phyloP scores from a whole-genome alignment of 805 yeast genomes.

The Torulaspora quercuum region DNA sequence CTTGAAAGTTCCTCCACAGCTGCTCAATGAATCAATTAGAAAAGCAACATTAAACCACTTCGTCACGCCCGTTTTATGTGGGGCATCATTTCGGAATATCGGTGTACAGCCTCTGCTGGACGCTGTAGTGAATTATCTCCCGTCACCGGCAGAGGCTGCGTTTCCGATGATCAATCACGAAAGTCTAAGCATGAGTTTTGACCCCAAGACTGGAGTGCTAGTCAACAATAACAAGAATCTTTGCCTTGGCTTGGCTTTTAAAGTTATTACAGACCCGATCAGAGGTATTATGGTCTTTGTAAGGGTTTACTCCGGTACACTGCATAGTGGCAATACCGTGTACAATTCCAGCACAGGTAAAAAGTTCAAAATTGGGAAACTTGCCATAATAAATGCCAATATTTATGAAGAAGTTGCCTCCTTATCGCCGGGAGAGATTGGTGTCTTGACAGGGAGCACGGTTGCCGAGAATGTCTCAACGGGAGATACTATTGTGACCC shows the following conservation, averaged over 20 bases:
- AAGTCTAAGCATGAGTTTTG: slow-evolving; percentile 38
- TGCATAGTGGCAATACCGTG: slow-evolving; percentile 59
- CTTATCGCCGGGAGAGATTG: slow-evolving; percentile 78
- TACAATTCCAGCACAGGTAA: slow-evolving; percentile 68
- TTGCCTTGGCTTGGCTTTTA: slow-evolving; percentile 82
- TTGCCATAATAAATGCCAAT: slow-evolving; percentile 86
- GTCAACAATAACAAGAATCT: slow-evolving; percentile 56
- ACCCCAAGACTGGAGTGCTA: slow-evolving; percentile 46
- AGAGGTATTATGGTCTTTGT: slow-evolving; percentile 82
- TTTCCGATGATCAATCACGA: slow-evolving; percentile 45
- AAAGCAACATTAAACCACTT: slow-evolving; percentile 54
- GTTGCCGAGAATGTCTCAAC: slow-evolving; percentile 64
- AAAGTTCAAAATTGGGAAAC: slow-evolving; percentile 60
- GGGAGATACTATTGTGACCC: slow-evolving; percentile 83
- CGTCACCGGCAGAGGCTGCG: slow-evolving; percentile 68
- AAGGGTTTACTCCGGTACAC: slow-evolving; percentile 80
- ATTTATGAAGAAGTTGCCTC: slow-evolving; percentile 65
- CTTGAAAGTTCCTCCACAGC: slow-evolving; percentile 53
- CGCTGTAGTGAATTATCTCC: slow-evolving; percentile 71
- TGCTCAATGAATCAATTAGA: slow-evolving; percentile 60
- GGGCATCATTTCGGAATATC: slow-evolving; percentile 85
- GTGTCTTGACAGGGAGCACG: slow-evolving; percentile 50
- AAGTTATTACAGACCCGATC: slow-evolving; percentile 80
- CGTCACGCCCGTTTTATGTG: slow-evolving; percentile 82
- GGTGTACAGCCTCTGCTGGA: slow-evolving; percentile 95